phyloP scores from a whole-genome alignment of 306 rosid species.

The Cicer judaicum region DNA sequence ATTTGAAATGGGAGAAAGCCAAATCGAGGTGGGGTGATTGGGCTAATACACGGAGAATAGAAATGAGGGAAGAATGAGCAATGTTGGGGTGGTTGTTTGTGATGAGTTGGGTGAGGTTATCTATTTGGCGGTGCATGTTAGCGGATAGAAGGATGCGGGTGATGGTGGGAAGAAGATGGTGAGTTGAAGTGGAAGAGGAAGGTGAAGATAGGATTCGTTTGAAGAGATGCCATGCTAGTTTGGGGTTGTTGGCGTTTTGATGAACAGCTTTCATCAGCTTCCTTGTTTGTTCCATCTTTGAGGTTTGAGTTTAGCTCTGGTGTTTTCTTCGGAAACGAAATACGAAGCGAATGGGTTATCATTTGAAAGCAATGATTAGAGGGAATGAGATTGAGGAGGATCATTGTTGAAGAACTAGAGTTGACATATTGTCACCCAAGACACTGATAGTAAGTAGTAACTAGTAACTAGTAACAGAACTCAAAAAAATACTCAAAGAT shows the following conservation, averaged over 20 bases:
- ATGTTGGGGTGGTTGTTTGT: constrained; percentile 47
- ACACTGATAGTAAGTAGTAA: too few species aligned
- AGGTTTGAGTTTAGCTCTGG: background rate
- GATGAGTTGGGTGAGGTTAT: constrained; percentile 59
- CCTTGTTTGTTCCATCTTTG: constrained; percentile 51
- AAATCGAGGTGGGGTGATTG: constrained; percentile 51
- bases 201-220: constrained; percentile 68
- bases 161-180: constrained; percentile 50
- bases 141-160: constrained; percentile 65
- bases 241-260: constrained; percentile 66
- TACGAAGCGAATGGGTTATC: background rate
- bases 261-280: constrained; percentile 54
- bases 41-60: constrained; percentile 55
- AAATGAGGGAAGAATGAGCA: constrained; percentile 56
- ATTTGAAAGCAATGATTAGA: background rate
- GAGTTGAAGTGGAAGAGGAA: constrained; percentile 17
- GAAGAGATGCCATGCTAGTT: constrained; percentile 81
- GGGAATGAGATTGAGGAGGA: too few species aligned
- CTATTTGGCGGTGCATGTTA: constrained; percentile 65
- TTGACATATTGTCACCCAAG: too few species aligned
- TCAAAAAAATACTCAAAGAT: too few species aligned
- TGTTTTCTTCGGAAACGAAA: background rate
- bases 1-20: constrained; percentile 65
- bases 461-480: too few species aligned
- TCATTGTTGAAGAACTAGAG: too few species aligned